Evolutionary conservation across 305 asterid genomes (phyloP).

Genomic region (Fraxinus platypoda): DNA sequence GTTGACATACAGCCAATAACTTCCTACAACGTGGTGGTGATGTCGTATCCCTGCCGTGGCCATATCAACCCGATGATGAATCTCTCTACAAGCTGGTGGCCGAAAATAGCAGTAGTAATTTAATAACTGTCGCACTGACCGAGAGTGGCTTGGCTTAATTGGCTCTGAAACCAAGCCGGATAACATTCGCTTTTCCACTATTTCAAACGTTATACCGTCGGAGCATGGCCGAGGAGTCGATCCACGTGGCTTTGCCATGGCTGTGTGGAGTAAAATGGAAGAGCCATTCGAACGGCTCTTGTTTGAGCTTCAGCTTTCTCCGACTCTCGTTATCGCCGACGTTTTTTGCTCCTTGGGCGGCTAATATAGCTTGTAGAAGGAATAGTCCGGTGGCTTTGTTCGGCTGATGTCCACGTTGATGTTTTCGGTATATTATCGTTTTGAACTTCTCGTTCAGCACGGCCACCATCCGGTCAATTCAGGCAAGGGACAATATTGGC

Average conservation of each 20-base stretch:
- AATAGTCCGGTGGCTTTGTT: conserved; percentile 44
- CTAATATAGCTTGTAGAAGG: conserved; percentile 26
- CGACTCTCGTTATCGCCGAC: conserved; percentile 31
- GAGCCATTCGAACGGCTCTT: conserved; percentile 42
- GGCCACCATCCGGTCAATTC: conserved; percentile 37
- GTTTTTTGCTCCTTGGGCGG: conserved; percentile 27
- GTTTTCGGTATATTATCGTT: conserved; percentile 30
- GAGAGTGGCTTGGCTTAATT: conserved; percentile 50
- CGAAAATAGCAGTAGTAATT: conserved; percentile 7
- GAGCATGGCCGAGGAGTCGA: conserved; percentile 37
- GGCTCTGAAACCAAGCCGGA: conserved; percentile 32
- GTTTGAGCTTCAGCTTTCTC: conserved; percentile 21
- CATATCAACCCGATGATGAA: conserved; percentile 53
- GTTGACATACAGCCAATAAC: background rate
- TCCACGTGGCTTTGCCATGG: conserved; percentile 16
- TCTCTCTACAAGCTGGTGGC: conserved; percentile 45
- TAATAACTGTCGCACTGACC: conserved; percentile 42
- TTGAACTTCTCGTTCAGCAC: conserved; percentile 31
- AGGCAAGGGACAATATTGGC: conserved; percentile 19
- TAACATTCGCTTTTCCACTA: conserved; percentile 37
- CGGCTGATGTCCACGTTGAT: conserved; percentile 44
- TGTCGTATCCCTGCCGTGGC: conserved; percentile 57
- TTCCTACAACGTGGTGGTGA: conserved; percentile 41
- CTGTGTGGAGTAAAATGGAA: conserved; percentile 37
- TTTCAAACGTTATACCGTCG: conserved; percentile 53